Conservation (phyloP, 2,329 filamentous ascomycete species). For the Fusarium veterinarium region DNA sequence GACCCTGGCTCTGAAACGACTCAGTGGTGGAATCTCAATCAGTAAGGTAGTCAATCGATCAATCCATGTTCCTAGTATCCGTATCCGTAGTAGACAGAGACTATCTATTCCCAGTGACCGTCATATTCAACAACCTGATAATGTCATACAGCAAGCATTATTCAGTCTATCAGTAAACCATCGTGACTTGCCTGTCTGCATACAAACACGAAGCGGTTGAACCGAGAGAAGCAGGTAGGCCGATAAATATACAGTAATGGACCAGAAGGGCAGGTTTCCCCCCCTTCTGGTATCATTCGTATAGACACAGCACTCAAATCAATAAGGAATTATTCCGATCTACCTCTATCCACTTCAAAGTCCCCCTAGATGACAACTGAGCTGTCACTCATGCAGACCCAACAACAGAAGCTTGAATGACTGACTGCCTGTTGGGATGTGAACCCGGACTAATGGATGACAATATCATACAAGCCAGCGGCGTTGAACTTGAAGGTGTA, state of each 20-base stretch:
- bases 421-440: conserved; percentile 9
- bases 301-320: not conserved
- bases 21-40: conserved; percentile 4
- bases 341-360: not conserved
- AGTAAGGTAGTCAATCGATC: not conserved
- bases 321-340: not conserved
- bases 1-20: conserved; percentile 32
- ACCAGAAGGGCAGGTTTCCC: not conserved
- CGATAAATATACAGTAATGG: not conserved
- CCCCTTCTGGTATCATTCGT: not conserved
- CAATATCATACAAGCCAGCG: conserved; percentile 22
- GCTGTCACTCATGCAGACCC: not conserved
- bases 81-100: not conserved
- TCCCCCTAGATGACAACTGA: not conserved
- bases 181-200: not conserved
- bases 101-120: not conserved
- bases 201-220: not conserved
- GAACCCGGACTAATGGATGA: conserved; percentile 18
- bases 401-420: not conserved
- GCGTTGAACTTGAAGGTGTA: conserved; percentile 28
- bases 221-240: not conserved
- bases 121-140: not conserved
- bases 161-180: not conserved
- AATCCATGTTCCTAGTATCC: not conserved
- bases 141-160: not conserved